These are phyloP conservation scores for Epichloe scottii DNA, from an alignment of 2,329 filamentous ascomycete genomes.

Conservation along the genomic window DNA sequence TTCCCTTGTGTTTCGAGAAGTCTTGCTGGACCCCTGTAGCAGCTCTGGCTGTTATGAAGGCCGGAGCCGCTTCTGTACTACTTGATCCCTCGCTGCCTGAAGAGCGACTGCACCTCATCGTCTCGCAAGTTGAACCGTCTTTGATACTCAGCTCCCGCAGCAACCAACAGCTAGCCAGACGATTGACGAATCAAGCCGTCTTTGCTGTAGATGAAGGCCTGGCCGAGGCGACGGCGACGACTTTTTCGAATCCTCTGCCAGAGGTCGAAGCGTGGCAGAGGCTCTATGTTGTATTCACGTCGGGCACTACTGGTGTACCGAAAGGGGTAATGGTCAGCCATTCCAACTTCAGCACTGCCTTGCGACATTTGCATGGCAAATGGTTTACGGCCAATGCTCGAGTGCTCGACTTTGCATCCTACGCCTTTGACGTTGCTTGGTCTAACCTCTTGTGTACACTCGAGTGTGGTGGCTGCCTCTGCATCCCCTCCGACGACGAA, in stretches of 20 bases:
- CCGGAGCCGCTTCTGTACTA: slow-evolving; percentile 2
- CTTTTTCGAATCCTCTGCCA: background rate
- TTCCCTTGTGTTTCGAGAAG: slow-evolving; percentile 5
- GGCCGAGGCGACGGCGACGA: background rate
- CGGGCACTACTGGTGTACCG: slow-evolving; percentile 12
- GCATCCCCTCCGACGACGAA: slow-evolving; percentile 8
- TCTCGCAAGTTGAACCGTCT: slow-evolving; percentile 7
- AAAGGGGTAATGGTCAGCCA: slow-evolving; percentile 15
- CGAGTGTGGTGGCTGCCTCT: slow-evolving; percentile 6
- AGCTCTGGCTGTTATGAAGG: slow-evolving; percentile 2
- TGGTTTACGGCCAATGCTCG: slow-evolving; percentile 8
- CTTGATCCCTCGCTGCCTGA: slow-evolving; percentile 10
- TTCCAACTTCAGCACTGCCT: slow-evolving; percentile 9
- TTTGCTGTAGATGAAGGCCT: background rate
- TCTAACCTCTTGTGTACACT: slow-evolving; percentile 3
- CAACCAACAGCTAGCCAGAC: slow-evolving; percentile 3
- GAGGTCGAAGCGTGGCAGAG: background rate
- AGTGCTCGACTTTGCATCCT: slow-evolving; percentile 9
- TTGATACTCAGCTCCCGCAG: slow-evolving; percentile 10
- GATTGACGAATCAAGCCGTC: slow-evolving; percentile 1
- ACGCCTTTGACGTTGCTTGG: slow-evolving; percentile 5
- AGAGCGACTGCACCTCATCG: slow-evolving; percentile 9
- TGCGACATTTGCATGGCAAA: slow-evolving; percentile 8
- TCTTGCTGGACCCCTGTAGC: slow-evolving; percentile 6
- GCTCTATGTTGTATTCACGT: slow-evolving; percentile 12